Conservation (phyloP, 1,284 basidiomycete genomes). For the Trametes hirsuta region DNA sequence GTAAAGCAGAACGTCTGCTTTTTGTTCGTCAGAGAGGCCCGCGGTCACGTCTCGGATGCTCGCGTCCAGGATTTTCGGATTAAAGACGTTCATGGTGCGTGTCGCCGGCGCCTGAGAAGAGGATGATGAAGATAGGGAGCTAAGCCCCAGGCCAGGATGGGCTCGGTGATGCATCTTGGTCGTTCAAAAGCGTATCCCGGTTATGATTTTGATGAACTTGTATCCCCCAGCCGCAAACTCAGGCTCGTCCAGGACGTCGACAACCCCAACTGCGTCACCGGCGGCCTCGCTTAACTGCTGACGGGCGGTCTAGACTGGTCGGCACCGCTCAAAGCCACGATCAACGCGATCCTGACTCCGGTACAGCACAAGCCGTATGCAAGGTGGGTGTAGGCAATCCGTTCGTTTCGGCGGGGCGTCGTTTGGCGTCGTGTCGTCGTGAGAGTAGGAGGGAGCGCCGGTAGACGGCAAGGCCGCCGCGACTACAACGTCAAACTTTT, state of each 20-base stretch:
- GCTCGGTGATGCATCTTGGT: conserved; percentile 24
- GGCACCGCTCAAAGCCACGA: conserved; percentile 7
- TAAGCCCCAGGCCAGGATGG: conserved; percentile 19
- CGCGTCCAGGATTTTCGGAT: conserved; percentile 72
- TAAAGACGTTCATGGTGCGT: conserved; percentile 60
- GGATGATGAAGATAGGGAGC: conserved; percentile 14
- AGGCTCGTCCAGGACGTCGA: background rate
- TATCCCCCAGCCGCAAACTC: background rate
- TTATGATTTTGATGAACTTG: conserved; percentile 13
- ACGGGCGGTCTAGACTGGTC: conserved; percentile 16
- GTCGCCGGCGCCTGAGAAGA: conserved; percentile 9
- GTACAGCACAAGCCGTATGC: too few species aligned
- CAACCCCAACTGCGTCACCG: conserved; percentile 9
- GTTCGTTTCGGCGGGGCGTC: background rate
- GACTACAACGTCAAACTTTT: conserved; percentile 22
- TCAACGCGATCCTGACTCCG: conserved; percentile 5
- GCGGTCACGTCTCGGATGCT: conserved; percentile 66
- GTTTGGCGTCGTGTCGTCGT: conserved; percentile 22
- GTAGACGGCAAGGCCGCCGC: conserved; percentile 8
- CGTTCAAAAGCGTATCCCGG: conserved; percentile 10
- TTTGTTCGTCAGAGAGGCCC: conserved; percentile 61
- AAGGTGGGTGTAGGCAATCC: too few species aligned
- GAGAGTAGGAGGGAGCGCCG: conserved; percentile 22
- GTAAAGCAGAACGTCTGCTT: conserved; percentile 66
- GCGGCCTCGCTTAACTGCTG: conserved; percentile 14